Conservation (phyloP, 495 filamentous ascomycete species). For the Penicillium alfredii region DNA sequence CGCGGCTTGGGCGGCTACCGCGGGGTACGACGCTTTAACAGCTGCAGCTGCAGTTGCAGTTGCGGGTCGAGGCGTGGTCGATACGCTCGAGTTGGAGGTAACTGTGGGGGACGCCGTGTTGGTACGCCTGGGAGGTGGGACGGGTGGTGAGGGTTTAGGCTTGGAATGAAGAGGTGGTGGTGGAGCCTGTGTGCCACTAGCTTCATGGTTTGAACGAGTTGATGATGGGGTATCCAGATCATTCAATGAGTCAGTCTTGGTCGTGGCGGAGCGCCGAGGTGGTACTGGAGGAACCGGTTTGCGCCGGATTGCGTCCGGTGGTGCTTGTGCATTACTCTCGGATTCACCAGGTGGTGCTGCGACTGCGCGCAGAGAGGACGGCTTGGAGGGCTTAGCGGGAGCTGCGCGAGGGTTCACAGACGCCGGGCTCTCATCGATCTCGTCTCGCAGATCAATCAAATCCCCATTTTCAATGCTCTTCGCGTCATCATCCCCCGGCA, state of each 20-base stretch:
- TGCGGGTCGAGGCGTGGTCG: constrained; percentile 12
- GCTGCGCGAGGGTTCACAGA: constrained; percentile 30
- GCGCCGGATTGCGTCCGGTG: constrained; percentile 25
- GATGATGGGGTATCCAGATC: constrained; percentile 11
- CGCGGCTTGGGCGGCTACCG: constrained; percentile 26
- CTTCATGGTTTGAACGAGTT: constrained; percentile 6
- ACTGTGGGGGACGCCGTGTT: constrained; percentile 23
- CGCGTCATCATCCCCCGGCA: constrained; percentile 10
- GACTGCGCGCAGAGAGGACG: constrained; percentile 51
- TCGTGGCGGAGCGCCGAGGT: constrained; percentile 27
- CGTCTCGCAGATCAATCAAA: constrained; percentile 60
- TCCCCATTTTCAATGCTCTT: constrained; percentile 44
- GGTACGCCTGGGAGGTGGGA: constrained; percentile 34
- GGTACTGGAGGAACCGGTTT: constrained; percentile 44
- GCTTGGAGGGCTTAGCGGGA: constrained; percentile 62
- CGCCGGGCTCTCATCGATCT: constrained; percentile 19
- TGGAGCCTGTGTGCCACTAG: constrained; percentile 1
- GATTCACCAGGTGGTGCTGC: constrained; percentile 15
- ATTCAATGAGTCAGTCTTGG: constrained; percentile 17
- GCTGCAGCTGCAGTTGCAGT: too few relatives aligned
- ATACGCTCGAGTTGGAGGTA: constrained; percentile 8
- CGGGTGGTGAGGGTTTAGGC: constrained; percentile 25
- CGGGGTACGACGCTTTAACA: constrained; percentile 29
- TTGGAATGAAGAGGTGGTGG: constrained; percentile 14
- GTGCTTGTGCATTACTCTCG: constrained; percentile 7